Conservation (phyloP, 106 monocot species). For the Triglochin maritima region DNA sequence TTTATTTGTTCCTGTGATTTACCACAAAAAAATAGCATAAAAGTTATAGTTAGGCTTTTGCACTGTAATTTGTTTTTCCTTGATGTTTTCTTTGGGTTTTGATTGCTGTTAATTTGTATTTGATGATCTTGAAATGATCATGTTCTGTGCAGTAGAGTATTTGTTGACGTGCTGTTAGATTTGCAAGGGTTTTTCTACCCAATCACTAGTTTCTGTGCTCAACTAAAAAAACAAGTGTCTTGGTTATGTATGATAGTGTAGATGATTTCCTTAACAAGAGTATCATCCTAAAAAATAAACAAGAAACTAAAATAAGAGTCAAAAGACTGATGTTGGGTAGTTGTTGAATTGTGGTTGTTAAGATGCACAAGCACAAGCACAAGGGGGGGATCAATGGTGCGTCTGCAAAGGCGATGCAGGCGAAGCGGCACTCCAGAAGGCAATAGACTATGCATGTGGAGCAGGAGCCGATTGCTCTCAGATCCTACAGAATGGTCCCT, state of each 20-base stretch:
- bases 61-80: background rate
- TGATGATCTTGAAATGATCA: too few species aligned
- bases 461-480: slow-evolving; percentile 45
- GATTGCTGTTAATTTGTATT: too few species aligned
- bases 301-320: too few species aligned
- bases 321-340: background rate
- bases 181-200: too few species aligned
- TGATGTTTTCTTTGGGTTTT: background rate
- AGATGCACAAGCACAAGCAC: slow-evolving; percentile 25
- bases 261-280: too few species aligned
- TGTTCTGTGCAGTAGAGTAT: too few species aligned
- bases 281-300: too few species aligned
- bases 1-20: too few species aligned
- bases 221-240: too few species aligned
- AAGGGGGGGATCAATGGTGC: slow-evolving; percentile 37
- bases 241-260: too few species aligned
- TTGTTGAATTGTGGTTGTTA: background rate
- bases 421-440: slow-evolving; percentile 28
- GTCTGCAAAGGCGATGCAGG: slow-evolving; percentile 29
- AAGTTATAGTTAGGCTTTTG: background rate
- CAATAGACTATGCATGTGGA: slow-evolving; percentile 66
- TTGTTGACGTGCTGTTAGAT: too few species aligned
- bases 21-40: background rate
- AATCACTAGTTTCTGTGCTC: too few species aligned
- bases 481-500: slow-evolving; percentile 32